phyloP scores from a whole-genome alignment of 1,139 yeast genomes.

The Yamadazyma friedrichii region DNA sequence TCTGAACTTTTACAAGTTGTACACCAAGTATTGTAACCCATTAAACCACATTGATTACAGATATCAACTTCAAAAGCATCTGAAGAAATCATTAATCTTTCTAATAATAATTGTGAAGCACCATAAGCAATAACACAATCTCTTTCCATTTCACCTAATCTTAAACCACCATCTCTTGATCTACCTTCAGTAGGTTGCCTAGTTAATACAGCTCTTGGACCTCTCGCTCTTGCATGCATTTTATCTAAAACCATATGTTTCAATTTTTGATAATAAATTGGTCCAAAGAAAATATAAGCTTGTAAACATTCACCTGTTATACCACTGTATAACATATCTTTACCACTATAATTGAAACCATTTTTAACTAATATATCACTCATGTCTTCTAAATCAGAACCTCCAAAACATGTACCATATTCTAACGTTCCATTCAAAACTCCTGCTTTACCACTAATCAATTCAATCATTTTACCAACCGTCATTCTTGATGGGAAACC shows the following conservation, averaged over 20 bases:
- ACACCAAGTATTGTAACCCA: constrained; percentile 99
- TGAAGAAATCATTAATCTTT: constrained; percentile 93
- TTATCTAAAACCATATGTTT: constrained; percentile 99
- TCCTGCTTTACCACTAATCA: constrained; percentile 96
- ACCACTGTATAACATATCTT: constrained; percentile 97
- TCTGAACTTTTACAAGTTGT: constrained; percentile 90
- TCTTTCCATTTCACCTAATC: constrained; percentile 99
- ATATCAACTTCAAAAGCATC: constrained; percentile 98
- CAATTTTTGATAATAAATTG: constrained; percentile 94
- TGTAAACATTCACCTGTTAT: constrained; percentile 96
- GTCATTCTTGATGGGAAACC: constrained; percentile 99
- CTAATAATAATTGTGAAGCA: constrained; percentile 90
- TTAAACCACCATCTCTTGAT: constrained; percentile 97
- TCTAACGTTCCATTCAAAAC: constrained; percentile 88
- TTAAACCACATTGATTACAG: constrained; percentile 92
- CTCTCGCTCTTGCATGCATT: constrained; percentile 99
- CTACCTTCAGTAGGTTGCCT: constrained; percentile 99
- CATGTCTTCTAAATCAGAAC: constrained; percentile 93
- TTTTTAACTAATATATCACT: constrained; percentile 85
- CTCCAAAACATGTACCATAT: constrained; percentile 98
- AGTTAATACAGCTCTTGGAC: constrained; percentile 96
- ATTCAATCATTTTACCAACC: constrained; percentile 97
- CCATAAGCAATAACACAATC: constrained; percentile 99
- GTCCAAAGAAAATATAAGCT: constrained; percentile 97
- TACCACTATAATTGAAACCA: constrained; percentile 94